Conservation (phyloP, 169 alveolate genomes). For the Neospora caninum region DNA sequence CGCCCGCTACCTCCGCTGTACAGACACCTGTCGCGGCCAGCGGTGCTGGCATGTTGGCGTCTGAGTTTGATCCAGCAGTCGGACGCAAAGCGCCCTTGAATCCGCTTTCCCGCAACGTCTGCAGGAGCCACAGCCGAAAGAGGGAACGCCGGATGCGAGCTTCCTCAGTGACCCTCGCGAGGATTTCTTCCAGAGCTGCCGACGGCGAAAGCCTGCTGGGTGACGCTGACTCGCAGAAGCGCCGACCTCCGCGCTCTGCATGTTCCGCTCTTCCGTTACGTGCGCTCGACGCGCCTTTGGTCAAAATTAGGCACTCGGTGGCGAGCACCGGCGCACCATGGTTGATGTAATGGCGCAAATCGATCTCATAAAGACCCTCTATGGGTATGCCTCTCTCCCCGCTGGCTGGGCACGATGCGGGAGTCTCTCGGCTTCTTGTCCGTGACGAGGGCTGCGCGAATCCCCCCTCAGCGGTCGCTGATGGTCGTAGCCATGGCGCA, state of each 20-base stretch:
- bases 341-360: not conserved
- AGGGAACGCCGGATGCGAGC: not conserved
- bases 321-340: not conserved
- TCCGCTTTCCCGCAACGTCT: not conserved
- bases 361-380: not conserved
- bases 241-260: not conserved
- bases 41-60: no score
- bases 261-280: not conserved
- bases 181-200: not conserved
- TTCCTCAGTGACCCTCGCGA: not conserved
- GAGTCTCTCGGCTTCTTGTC: not conserved
- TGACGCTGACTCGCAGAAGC: not conserved
- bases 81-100: no score
- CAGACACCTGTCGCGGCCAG: no score
- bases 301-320: not conserved
- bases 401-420: not conserved
- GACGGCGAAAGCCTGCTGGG: not conserved
- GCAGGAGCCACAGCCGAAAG: conserved; percentile 25
- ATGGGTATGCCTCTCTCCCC: not conserved
- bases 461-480: not conserved
- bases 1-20: no score
- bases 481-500: conserved; percentile 21
- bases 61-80: no score
- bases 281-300: not conserved
- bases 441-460: no score